A percentile compares a stretch with the other conserved stretches of the same genome.
phyloP scores from a whole-genome alignment of 1,139 yeast genomes.

The Sugiyamaella xylanicola region DNA sequence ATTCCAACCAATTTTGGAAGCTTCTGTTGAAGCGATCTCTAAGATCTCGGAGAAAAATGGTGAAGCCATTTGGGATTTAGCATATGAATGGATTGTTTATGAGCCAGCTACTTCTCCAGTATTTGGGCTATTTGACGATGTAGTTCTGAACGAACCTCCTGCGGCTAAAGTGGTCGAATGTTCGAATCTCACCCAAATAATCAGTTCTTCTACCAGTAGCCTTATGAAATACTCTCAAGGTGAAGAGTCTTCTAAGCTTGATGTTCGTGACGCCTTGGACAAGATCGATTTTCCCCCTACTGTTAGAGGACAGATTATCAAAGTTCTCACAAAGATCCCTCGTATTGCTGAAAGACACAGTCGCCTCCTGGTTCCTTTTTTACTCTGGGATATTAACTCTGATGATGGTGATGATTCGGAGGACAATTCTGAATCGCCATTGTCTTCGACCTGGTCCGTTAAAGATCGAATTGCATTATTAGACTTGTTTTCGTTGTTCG shows the following conservation, averaged over 20 bases:
- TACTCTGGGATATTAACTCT: conserved; percentile 38
- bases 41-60: conserved; percentile 50
- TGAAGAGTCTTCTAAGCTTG: conserved; percentile 11
- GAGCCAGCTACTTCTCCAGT: conserved; percentile 1
- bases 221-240: conserved; percentile 9
- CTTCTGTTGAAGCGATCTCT: conserved; percentile 64
- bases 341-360: conserved; percentile 67
- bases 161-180: conserved; percentile 3
- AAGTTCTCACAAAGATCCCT: conserved; percentile 57
- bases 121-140: conserved; percentile 14
- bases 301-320: conserved; percentile 23
- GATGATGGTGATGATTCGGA: conserved; percentile 38
- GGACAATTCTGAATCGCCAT: conserved; percentile 31
- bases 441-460: conserved; percentile 51
- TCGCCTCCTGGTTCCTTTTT: conserved; percentile 54
- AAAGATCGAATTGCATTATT: conserved; percentile 65
- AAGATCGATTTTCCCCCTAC: conserved; percentile 6
- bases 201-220: background rate
- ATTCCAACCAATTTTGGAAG: conserved; percentile 87
- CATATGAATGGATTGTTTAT: conserved; percentile 45
- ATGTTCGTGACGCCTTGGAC: conserved; percentile 7
- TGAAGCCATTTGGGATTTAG: conserved; percentile 58
- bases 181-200: conserved; percentile 14
- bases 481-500: conserved; percentile 65
- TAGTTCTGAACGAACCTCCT: conserved; percentile 3